These are phyloP conservation scores for Leucogyrophana mollusca DNA, from an alignment of 768 basidiomycete genomes.

Conservation along the genomic window DNA sequence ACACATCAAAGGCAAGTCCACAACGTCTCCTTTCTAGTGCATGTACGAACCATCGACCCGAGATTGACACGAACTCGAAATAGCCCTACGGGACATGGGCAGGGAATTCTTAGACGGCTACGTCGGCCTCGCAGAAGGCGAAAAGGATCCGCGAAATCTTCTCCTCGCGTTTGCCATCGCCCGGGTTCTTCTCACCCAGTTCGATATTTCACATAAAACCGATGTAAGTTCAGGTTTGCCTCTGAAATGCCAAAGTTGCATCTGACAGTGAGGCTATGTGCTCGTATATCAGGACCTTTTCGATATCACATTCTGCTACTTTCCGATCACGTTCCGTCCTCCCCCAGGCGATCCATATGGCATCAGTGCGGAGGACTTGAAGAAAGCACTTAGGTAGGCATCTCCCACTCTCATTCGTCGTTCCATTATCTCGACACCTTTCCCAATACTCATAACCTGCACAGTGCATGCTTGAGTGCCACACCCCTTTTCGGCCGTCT, in stretches of 20 bases:
- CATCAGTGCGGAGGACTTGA: slow-evolving; percentile 86
- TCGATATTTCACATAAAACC: slow-evolving; percentile 69
- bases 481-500: slow-evolving; percentile 80
- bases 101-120: slow-evolving; percentile 76
- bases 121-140: slow-evolving; percentile 81
- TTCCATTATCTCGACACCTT: not conserved
- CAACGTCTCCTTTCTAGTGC: not conserved
- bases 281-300: slow-evolving; percentile 92
- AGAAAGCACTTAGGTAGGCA: slow-evolving; percentile 61
- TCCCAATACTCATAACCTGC: not conserved
- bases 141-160: slow-evolving; percentile 96
- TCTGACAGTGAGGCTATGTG: not conserved
- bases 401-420: not conserved
- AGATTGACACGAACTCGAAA: slow-evolving; percentile 8
- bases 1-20: slow-evolving; percentile 59
- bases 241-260: not conserved
- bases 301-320: slow-evolving; percentile 96
- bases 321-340: slow-evolving; percentile 95
- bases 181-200: slow-evolving; percentile 84
- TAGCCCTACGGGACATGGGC: slow-evolving; percentile 73
- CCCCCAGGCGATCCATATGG: slow-evolving; percentile 93
- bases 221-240: slow-evolving; percentile 55
- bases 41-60: not conserved
- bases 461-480: slow-evolving; percentile 70
- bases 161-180: slow-evolving; percentile 87